Percentiles rank a stretch among this genome's conserved stretches.
These are phyloP conservation scores for Phytopythium aichiense DNA, from an alignment of 352 stramenopile species.

Conservation along the genomic window DNA sequence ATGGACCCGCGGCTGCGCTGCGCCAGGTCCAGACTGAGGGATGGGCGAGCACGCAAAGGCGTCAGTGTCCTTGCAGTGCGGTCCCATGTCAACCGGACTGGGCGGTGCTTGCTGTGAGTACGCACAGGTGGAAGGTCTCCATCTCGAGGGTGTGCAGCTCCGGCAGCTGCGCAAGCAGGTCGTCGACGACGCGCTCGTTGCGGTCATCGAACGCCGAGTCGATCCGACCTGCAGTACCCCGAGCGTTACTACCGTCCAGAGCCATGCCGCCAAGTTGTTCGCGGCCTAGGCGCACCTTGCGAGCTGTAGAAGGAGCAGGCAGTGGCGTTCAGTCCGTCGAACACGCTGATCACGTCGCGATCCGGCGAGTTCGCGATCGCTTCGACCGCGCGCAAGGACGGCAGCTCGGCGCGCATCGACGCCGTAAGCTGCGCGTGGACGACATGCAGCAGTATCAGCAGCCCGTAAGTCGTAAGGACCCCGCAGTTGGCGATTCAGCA, in stretches of 20 bases:
- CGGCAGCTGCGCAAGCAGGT: constrained; percentile 24
- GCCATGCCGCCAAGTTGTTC: not conserved
- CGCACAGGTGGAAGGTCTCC: constrained; percentile 69
- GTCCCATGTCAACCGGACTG: too few relatives aligned
- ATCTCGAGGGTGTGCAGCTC: constrained; percentile 56
- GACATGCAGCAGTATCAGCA: not conserved
- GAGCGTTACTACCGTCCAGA: not conserved
- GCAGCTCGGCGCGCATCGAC: constrained; percentile 21
- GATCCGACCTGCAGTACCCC: constrained; percentile 21
- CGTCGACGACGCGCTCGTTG: constrained; percentile 43
- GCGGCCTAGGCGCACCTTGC: constrained; percentile 29
- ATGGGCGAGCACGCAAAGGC: not conserved
- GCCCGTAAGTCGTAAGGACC: not conserved
- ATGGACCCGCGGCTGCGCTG: constrained; percentile 38
- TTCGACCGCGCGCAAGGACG: constrained; percentile 13
- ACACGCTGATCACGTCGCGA: constrained; percentile 18
- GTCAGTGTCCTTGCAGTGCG: not conserved
- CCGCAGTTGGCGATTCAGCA: not conserved
- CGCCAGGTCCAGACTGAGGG: constrained; percentile 34
- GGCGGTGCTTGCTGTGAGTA: not conserved
- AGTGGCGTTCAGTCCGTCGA: constrained; percentile 50
- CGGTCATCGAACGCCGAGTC: constrained; percentile 55
- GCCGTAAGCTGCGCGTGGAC: constrained; percentile 16
- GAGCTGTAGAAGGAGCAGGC: constrained; percentile 71
- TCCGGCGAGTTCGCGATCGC: constrained; percentile 14